Conservation (phyloP, 2,329 filamentous ascomycete species). For the Fragosphaeria purpurea region DNA sequence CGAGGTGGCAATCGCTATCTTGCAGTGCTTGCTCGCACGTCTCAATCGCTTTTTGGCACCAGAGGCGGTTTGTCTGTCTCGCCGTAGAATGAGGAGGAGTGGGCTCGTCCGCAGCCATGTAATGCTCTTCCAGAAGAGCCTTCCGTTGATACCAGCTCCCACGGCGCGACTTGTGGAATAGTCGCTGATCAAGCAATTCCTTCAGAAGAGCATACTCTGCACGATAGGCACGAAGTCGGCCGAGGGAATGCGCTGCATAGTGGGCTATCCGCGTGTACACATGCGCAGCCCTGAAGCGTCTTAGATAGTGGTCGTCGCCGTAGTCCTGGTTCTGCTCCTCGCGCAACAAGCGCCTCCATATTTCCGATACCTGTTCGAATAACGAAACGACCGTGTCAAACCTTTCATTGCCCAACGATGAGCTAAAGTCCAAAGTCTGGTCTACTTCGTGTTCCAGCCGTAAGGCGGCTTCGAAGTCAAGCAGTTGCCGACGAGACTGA, state of each 20-base stretch:
- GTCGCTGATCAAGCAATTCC: slow-evolving; percentile 66
- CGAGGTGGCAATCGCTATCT: slow-evolving; percentile 80
- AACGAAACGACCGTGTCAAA: slow-evolving; percentile 59
- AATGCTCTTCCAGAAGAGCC: slow-evolving; percentile 88
- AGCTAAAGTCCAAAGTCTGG: slow-evolving; percentile 68
- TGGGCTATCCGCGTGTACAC: slow-evolving; percentile 89
- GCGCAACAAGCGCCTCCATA: slow-evolving; percentile 65
- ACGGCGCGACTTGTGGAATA: slow-evolving; percentile 77
- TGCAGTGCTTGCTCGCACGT: slow-evolving; percentile 85
- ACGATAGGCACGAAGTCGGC: slow-evolving; percentile 69
- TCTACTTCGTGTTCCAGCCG: slow-evolving; percentile 75
- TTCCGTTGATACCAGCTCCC: slow-evolving; percentile 95
- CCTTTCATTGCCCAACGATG: slow-evolving; percentile 53
- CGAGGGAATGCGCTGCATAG: slow-evolving; percentile 71
- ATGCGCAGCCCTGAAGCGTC: slow-evolving; percentile 83
- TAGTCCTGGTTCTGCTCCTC: slow-evolving; percentile 74
- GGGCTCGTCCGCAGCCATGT: slow-evolving; percentile 60
- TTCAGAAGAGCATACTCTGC: slow-evolving; percentile 65
- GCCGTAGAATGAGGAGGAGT: slow-evolving; percentile 24
- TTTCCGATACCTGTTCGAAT: slow-evolving; percentile 64
- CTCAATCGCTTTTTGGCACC: slow-evolving; percentile 63
- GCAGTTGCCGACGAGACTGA: slow-evolving; percentile 56
- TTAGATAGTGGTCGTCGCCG: slow-evolving; percentile 79
- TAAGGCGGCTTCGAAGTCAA: slow-evolving; percentile 85
- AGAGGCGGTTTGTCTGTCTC: slow-evolving; percentile 63